phyloP scores from a whole-genome alignment of 2,329 filamentous ascomycete genomes.

The Ophiognomonia clavigignenti-juglandacearum region DNA sequence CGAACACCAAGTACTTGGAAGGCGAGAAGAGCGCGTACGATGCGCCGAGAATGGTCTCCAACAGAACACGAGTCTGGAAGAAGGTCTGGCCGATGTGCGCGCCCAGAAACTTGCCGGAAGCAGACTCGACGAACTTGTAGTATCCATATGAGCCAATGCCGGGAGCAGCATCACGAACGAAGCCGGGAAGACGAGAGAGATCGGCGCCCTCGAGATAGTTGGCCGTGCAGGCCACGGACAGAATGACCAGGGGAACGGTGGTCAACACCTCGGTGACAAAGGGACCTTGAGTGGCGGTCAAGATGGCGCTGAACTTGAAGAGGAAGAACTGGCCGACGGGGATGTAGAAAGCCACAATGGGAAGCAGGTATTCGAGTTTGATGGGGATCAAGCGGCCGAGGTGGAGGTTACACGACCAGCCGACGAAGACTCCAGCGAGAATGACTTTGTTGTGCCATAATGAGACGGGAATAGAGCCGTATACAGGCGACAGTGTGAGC shows the following conservation, averaged over 20 bases:
- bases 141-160: constrained; percentile 63
- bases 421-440: constrained; percentile 62
- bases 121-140: constrained; percentile 48
- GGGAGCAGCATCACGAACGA: constrained; percentile 58
- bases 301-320: constrained; percentile 57
- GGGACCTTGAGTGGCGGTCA: constrained; percentile 71
- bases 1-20: constrained; percentile 61
- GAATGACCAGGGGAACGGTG: constrained; percentile 61
- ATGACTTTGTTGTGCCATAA: constrained; percentile 66
- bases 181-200: constrained; percentile 48
- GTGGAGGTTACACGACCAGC: constrained; percentile 64
- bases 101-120: constrained; percentile 36
- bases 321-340: constrained; percentile 69
- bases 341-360: constrained; percentile 70
- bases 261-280: constrained; percentile 69
- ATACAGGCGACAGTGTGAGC: constrained; percentile 77
- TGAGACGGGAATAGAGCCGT: constrained; percentile 74
- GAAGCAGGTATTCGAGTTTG: constrained; percentile 51
- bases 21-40: constrained; percentile 63
- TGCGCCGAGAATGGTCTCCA: constrained; percentile 64
- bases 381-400: constrained; percentile 45
- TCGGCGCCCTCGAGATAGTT: constrained; percentile 60
- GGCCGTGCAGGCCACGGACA: constrained; percentile 60
- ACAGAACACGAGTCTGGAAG: constrained; percentile 63
- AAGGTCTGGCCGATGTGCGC: constrained; percentile 56